Percentiles rank a stretch among this genome's conserved stretches.
These are phyloP conservation scores for Suaeda aralocaspica DNA, from an alignment of 148 eudicot species.

Conservation along the genomic window DNA sequence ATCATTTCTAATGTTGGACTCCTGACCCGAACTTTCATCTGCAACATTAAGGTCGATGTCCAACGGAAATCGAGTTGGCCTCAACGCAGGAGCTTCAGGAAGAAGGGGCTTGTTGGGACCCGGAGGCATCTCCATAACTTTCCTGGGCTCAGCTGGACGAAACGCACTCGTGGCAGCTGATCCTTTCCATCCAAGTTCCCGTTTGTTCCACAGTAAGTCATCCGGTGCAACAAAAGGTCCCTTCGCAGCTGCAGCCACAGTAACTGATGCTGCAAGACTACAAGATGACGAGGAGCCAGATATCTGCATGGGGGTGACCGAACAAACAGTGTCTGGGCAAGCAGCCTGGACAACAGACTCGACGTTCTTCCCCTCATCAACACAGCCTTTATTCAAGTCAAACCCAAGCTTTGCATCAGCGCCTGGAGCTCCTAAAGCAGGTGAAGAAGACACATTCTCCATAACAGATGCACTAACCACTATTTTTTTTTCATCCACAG, in stretches of 20 bases:
- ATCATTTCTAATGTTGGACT: neutral
- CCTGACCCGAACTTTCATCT: constrained; percentile 48
- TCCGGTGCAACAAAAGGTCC: constrained; percentile 75
- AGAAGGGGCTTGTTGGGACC: constrained; percentile 15
- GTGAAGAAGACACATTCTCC: constrained; percentile 18
- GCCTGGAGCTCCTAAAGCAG: constrained; percentile 33
- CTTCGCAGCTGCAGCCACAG: constrained; percentile 80
- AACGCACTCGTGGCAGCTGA: constrained; percentile 97
- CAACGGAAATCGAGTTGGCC: constrained; percentile 37
- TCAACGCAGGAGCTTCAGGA: constrained; percentile 27
- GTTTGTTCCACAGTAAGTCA: constrained; percentile 53
- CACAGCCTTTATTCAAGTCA: constrained; percentile 72
- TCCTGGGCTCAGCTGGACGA: constrained; percentile 90
- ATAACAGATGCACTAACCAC: constrained; percentile 15
- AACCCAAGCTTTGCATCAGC: constrained; percentile 44
- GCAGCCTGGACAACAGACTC: too few relatives aligned
- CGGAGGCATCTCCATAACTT: constrained; percentile 33
- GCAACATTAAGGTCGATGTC: constrained; percentile 82
- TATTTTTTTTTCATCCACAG: neutral
- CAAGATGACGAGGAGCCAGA: constrained; percentile 27
- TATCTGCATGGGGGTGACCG: too few relatives aligned
- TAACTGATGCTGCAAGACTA: constrained; percentile 46
- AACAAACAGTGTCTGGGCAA: too few relatives aligned
- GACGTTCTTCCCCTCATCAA: constrained; percentile 56
- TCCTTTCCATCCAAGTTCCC: constrained; percentile 85